These are phyloP conservation scores for Musa troglodytarum DNA, from an alignment of 176 grass and related monocot genomes.

Conservation along the genomic window DNA sequence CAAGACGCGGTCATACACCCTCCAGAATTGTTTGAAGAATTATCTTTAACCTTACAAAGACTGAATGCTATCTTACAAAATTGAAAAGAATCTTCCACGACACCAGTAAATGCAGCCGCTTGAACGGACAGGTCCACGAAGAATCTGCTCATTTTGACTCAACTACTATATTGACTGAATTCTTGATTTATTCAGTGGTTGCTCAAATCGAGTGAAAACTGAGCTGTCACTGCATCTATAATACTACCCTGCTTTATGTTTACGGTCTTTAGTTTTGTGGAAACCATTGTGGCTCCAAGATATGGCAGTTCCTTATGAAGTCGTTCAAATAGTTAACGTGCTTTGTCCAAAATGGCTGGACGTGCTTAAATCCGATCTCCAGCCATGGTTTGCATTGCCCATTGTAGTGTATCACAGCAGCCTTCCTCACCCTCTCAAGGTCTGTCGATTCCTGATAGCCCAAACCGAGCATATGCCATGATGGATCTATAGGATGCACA, in stretches of 20 bases:
- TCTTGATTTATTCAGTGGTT: not conserved
- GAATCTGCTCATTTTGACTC: not conserved
- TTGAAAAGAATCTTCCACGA: not conserved
- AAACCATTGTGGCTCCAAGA: constrained; percentile 50
- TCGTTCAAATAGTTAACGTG: constrained; percentile 91
- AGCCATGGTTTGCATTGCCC: constrained; percentile 95
- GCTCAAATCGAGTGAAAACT: not conserved
- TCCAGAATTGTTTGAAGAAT: not conserved
- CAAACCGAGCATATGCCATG: constrained; percentile 87
- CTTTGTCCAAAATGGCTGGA: constrained; percentile 93
- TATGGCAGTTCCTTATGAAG: constrained; percentile 84
- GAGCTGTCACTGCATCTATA: not conserved
- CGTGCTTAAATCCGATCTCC: constrained; percentile 74
- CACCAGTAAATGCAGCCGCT: not conserved
- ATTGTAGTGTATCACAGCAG: constrained; percentile 96
- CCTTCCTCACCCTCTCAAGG: constrained; percentile 49
- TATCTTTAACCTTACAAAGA: not conserved
- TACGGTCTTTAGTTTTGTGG: too few species aligned
- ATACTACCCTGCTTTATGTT: not conserved
- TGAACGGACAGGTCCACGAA: not conserved
- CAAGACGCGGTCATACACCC: not conserved
- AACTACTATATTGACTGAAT: not conserved
- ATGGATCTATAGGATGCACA: constrained; percentile 68
- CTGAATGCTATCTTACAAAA: not conserved
- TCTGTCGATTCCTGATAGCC: constrained; percentile 93